Percentiles rank a stretch among this genome's conserved stretches.
These are phyloP conservation scores for Haberlea rhodopensis DNA, from an alignment of 257 asterid genomes.

Conservation along the genomic window DNA sequence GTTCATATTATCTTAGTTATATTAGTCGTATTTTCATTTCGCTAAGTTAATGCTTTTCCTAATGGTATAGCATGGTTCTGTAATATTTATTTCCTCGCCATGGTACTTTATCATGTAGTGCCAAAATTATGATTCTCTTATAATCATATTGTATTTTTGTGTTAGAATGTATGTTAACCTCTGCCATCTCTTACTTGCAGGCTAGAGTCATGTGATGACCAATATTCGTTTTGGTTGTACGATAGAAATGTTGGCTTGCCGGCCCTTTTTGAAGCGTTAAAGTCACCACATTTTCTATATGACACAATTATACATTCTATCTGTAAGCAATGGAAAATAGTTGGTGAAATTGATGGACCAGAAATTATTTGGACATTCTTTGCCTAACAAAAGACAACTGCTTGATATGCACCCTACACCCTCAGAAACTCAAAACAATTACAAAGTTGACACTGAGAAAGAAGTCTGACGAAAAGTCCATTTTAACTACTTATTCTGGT, in stretches of 20 bases:
- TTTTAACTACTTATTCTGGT: slow-evolving; percentile 32
- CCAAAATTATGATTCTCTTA: slow-evolving; percentile 15
- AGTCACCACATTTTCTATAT: slow-evolving; percentile 45
- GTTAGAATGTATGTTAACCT: slow-evolving; percentile 27
- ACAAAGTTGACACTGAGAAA: slow-evolving; percentile 35
- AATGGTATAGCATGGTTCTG: slow-evolving; percentile 11
- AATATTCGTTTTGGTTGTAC: slow-evolving; percentile 55
- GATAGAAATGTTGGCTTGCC: slow-evolving; percentile 60
- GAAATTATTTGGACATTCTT: slow-evolving; percentile 36
- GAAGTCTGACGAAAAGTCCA: slow-evolving; percentile 32
- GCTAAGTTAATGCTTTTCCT: slow-evolving; percentile 12
- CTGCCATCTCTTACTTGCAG: slow-evolving; percentile 48
- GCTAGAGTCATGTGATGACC: slow-evolving; percentile 51
- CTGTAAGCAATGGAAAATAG: slow-evolving; percentile 53
- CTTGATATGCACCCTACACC: slow-evolving; percentile 27
- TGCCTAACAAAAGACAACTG: slow-evolving; percentile 31
- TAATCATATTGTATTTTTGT: not conserved
- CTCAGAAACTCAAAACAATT: slow-evolving; percentile 29
- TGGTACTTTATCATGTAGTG: not conserved
- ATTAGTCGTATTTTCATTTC: slow-evolving; percentile 13
- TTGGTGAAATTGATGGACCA: slow-evolving; percentile 43
- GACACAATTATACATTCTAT: slow-evolving; percentile 45
- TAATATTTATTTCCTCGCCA: slow-evolving; percentile 15
- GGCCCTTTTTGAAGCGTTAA: slow-evolving; percentile 55
- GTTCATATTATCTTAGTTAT: not conserved